Evolutionary conservation across 2,329 filamentous ascomycete genomes (phyloP).

Genomic region (Aspergillus ochraceus): DNA sequence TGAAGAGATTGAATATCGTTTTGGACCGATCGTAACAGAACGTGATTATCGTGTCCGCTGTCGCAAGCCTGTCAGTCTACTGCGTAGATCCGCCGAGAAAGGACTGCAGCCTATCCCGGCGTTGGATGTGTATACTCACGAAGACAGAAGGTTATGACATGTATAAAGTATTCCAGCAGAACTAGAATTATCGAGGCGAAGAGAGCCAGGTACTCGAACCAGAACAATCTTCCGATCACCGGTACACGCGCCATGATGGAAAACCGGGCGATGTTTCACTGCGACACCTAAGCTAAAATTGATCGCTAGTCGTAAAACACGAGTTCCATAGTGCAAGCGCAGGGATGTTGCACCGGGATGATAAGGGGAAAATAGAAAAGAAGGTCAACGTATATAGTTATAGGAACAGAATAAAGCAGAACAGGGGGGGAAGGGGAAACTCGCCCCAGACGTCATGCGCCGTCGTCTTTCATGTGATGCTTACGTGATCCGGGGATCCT

Average conservation of each 20-base stretch:
- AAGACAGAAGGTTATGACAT: constrained; percentile 82
- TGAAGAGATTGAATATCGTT: constrained; percentile 76
- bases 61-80: constrained; percentile 18
- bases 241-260: constrained; percentile 58
- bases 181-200: constrained; percentile 81
- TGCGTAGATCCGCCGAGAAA: not conserved
- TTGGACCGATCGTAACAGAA: constrained; percentile 83
- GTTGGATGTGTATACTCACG: constrained; percentile 54
- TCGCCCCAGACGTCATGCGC: constrained; percentile 13
- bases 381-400: no score
- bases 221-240: constrained; percentile 62
- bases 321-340: not conserved
- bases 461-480: constrained; percentile 25
- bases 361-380: not conserved
- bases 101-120: not conserved
- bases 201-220: constrained; percentile 82
- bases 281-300: not conserved
- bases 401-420: no score
- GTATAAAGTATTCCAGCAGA: constrained; percentile 76
- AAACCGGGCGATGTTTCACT: not conserved
- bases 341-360: not conserved
- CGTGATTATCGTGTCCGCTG: constrained; percentile 75
- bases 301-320: not conserved
- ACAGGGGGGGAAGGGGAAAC: not conserved
- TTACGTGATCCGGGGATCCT: constrained; percentile 35